These are phyloP conservation scores for Martiniozyma asiatica DNA, from an alignment of 1,139 yeast species.

Conservation along the genomic window DNA sequence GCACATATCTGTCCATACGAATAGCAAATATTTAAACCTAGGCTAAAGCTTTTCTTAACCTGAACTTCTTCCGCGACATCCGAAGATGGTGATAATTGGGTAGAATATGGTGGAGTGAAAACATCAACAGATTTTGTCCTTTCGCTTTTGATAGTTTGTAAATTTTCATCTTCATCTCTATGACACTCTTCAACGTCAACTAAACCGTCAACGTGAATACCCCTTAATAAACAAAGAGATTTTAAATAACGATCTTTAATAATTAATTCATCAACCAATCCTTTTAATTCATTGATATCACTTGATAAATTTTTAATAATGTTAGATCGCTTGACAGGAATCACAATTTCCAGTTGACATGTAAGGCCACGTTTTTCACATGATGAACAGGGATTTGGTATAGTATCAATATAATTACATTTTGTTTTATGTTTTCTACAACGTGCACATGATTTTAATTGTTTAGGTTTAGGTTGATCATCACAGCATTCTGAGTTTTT, in stretches of 20 bases:
- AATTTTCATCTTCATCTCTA: background rate
- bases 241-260: constrained; percentile 15
- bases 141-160: too few species aligned
- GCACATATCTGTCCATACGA: constrained; percentile 6
- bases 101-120: constrained; percentile 5
- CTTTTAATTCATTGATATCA: constrained; percentile 21
- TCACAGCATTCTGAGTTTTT: too few species aligned
- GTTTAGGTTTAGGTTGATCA: constrained; percentile 29
- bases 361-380: constrained; percentile 39
- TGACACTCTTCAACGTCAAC: constrained; percentile 13
- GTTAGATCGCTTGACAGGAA: constrained; percentile 26
- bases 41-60: too few species aligned
- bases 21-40: background rate
- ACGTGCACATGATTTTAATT: constrained; percentile 48
- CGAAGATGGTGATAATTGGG: too few species aligned
- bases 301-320: constrained; percentile 21
- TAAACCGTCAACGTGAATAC: constrained; percentile 20
- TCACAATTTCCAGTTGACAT: constrained; percentile 40
- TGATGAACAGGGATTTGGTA: constrained; percentile 46
- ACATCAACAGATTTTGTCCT: constrained; percentile 6
- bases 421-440: constrained; percentile 57
- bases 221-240: constrained; percentile 14
- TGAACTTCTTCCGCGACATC: too few species aligned
- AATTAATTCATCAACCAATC: constrained; percentile 17
- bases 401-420: constrained; percentile 42